phyloP scores from a whole-genome alignment of 2,329 filamentous ascomycete genomes.

The Aureobasidium vineae region DNA sequence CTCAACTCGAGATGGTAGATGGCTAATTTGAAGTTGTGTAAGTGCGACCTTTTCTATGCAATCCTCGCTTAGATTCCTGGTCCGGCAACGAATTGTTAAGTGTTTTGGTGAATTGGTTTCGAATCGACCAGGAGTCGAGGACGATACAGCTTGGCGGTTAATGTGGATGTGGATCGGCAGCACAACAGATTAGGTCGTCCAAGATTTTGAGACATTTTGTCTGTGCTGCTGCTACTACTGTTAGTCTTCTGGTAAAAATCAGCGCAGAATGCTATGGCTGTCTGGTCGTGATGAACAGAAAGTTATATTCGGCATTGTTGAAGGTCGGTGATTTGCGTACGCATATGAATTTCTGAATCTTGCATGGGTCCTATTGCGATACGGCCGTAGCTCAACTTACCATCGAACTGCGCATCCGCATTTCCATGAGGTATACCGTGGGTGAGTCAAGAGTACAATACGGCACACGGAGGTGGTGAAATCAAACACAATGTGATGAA shows the following conservation, averaged over 20 bases:
- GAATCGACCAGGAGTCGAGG: slow-evolving; percentile 1
- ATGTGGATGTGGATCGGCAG: slow-evolving; percentile 17
- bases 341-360: neutral
- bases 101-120: neutral
- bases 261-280: neutral
- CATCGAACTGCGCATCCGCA: neutral
- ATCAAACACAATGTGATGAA: neutral
- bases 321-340: neutral
- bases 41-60: neutral
- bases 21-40: neutral
- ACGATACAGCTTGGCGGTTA: slow-evolving; percentile 8
- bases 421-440: neutral
- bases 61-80: neutral
- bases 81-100: neutral
- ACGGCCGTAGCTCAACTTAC: neutral
- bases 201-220: neutral
- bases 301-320: neutral
- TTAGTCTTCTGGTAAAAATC: neutral
- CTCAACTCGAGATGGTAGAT: neutral
- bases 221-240: neutral
- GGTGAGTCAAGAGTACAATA: neutral
- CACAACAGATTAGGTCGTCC: slow-evolving; percentile 11
- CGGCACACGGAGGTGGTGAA: neutral
- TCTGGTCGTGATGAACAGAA: neutral
- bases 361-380: neutral